Percentiles rank a stretch among this genome's conserved stretches.
phyloP scores from a whole-genome alignment of 108 stramenopile genomes.

The Cylindrotheca fusiformis region DNA sequence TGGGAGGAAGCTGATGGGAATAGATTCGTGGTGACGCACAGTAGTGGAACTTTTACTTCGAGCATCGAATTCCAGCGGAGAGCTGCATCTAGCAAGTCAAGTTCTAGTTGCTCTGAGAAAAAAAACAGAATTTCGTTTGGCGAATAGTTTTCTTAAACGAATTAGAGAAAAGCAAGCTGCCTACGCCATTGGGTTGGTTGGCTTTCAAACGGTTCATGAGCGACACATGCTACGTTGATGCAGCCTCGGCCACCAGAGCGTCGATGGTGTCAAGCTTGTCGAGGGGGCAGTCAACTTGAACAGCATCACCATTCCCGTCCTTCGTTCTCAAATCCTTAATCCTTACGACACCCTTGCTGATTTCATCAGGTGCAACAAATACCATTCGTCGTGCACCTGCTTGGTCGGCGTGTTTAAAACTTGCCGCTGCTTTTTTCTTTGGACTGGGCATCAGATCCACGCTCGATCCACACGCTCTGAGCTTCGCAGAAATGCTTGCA shows the following conservation, averaged over 20 bases:
- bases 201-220: neutral
- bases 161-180: neutral
- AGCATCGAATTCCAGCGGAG: no score
- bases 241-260: constrained; percentile 30
- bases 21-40: constrained; percentile 29
- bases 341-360: constrained; percentile 75
- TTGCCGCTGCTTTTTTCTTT: constrained; percentile 92
- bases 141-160: neutral
- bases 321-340: constrained; percentile 79
- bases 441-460: constrained; percentile 91
- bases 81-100: neutral
- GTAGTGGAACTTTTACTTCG: no score
- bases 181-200: neutral
- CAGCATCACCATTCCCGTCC: constrained; percentile 44
- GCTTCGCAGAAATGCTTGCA: constrained; percentile 59
- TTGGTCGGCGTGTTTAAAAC: constrained; percentile 93
- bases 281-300: constrained; percentile 47
- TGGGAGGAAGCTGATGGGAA: constrained; percentile 37
- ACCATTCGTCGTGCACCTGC: constrained; percentile 81
- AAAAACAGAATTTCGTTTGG: neutral
- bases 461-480: constrained; percentile 64
- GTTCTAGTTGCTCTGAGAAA: neutral
- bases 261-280: constrained; percentile 41
- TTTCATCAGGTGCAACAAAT: constrained; percentile 90
- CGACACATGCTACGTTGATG: neutral